These are phyloP conservation scores for Scedosporium boydii DNA, from an alignment of 2,329 filamentous ascomycete species.

Conservation along the genomic window DNA sequence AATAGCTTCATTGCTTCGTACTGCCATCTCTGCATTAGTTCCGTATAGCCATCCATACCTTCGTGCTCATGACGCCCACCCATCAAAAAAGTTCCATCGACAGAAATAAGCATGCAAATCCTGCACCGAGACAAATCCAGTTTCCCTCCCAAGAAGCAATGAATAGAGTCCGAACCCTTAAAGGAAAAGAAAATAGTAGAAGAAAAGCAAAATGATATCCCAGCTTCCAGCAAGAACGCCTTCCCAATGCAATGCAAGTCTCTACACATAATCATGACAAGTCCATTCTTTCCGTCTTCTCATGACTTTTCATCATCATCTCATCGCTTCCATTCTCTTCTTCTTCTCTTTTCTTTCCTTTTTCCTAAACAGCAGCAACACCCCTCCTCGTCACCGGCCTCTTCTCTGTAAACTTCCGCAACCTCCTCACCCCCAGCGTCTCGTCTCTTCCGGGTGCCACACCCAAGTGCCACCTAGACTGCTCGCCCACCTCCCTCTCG, in stretches of 20 bases:
- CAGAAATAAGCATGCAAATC: neutral
- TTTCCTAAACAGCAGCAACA: conserved; percentile 11
- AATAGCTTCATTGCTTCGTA: neutral
- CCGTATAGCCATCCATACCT: neutral
- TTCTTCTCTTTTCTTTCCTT: neutral
- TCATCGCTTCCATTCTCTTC: neutral
- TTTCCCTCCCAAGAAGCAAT: neutral
- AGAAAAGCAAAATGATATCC: too few relatives aligned
- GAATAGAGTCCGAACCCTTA: neutral
- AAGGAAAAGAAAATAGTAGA: too few relatives aligned
- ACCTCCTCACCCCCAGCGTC: conserved; percentile 32
- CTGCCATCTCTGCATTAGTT: neutral
- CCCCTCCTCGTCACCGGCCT: conserved; percentile 9
- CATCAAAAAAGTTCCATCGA: neutral
- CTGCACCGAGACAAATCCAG: neutral
- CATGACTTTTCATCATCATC: neutral
- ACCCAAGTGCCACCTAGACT: conserved; percentile 44
- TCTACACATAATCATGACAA: neutral
- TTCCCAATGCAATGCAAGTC: neutral
- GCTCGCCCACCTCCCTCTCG: conserved; percentile 31
- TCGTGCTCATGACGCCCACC: neutral
- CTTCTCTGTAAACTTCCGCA: conserved; percentile 36
- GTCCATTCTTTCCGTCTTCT: neutral
- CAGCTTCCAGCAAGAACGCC: neutral
- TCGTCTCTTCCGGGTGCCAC: conserved; percentile 29